These are phyloP conservation scores for Penicillium desertorum DNA, from an alignment of 495 filamentous ascomycete genomes.

Conservation along the genomic window DNA sequence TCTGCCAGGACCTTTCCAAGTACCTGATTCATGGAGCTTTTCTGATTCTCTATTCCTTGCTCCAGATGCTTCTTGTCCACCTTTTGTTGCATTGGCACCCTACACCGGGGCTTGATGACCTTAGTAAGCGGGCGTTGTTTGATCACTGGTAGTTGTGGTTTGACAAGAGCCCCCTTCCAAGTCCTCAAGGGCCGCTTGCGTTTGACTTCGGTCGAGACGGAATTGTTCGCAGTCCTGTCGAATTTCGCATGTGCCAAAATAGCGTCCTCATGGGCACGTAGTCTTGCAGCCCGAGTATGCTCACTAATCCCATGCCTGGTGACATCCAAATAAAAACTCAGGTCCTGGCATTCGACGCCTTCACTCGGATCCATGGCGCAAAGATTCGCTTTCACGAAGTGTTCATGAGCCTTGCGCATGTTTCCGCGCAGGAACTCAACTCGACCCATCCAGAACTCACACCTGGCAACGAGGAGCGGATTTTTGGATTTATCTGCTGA, in stretches of 20 bases:
- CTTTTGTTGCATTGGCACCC: too few relatives aligned
- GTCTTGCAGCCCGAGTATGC: background rate
- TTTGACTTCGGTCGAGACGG: background rate
- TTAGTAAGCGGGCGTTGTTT: background rate
- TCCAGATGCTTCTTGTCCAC: background rate
- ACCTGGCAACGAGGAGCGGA: conserved; percentile 10
- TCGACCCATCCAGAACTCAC: conserved; percentile 23
- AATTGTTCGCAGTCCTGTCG: background rate
- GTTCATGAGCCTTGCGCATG: conserved; percentile 7
- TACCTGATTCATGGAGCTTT: background rate
- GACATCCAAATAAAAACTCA: conserved; percentile 1
- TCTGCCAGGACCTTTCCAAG: background rate
- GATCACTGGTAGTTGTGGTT: background rate
- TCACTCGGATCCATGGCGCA: conserved; percentile 5
- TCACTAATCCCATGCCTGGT: conserved; percentile 2
- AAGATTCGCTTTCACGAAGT: conserved; percentile 10
- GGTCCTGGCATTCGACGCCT: background rate
- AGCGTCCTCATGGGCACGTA: background rate
- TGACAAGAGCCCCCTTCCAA: background rate
- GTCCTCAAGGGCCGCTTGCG: conserved; percentile 1
- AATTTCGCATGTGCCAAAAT: background rate
- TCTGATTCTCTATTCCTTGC: background rate
- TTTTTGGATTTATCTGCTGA: background rate
- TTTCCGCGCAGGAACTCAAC: conserved; percentile 16
- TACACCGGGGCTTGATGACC: background rate